A percentile compares a stretch with the other conserved stretches of the same genome.
Conservation (phyloP, 2,329 filamentous ascomycete species). For the Arachnomyces sp. region DNA sequence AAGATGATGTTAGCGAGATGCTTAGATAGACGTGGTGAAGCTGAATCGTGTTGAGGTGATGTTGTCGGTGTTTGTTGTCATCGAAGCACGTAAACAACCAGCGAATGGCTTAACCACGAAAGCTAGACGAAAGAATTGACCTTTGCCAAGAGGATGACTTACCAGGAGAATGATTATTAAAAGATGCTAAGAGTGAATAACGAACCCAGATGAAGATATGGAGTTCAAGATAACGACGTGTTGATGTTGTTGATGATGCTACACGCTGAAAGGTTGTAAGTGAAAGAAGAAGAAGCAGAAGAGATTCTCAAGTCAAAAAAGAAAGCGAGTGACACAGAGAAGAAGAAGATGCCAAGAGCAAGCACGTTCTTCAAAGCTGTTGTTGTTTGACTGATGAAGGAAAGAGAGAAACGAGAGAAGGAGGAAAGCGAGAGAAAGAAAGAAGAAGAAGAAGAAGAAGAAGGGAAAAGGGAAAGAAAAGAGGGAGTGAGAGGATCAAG, state of each 20-base stretch:
- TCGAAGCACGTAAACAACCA: too few species aligned
- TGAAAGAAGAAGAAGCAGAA: not conserved
- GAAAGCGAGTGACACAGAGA: slow-evolving; percentile 9
- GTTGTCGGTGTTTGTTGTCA: too few species aligned
- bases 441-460: slow-evolving; percentile 6
- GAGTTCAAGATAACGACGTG: too few species aligned
- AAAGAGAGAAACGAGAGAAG: slow-evolving; percentile 4
- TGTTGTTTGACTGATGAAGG: slow-evolving; percentile 1
- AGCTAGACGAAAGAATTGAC: slow-evolving; percentile 21
- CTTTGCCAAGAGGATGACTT: too few species aligned
- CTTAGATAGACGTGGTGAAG: too few species aligned
- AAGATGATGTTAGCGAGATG: slow-evolving; percentile 12
- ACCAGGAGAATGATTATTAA: too few species aligned
- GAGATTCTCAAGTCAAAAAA: not conserved
- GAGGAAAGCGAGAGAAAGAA: slow-evolving; percentile 5
- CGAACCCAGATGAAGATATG: too few species aligned
- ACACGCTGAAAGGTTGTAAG: too few species aligned
- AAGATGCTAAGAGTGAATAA: too few species aligned
- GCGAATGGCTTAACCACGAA: slow-evolving; percentile 11
- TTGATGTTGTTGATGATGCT: not conserved
- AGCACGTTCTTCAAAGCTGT: not conserved
- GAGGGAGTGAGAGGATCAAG: slow-evolving; percentile 3
- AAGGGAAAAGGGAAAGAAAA: slow-evolving; percentile 5
- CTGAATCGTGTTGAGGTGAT: too few species aligned
- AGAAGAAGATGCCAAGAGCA: slow-evolving; percentile 6